Base-by-base conservation (phyloP, 441 rosid species). In the Croton setiger region DNA sequence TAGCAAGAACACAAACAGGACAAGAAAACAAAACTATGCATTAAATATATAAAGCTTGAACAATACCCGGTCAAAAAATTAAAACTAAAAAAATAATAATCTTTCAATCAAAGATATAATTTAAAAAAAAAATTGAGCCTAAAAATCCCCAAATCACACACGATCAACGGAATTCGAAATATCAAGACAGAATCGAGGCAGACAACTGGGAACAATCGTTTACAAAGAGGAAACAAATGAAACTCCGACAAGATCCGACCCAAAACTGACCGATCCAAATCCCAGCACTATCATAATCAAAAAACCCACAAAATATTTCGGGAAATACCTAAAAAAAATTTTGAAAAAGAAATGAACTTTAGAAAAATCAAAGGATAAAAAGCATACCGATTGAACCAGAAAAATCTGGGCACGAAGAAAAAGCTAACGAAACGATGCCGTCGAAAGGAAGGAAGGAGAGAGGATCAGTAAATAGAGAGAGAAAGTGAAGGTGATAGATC, bases 401-500 rank as follows among this genome's bases (percentile, higher is more conserved):
- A 44, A 70, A 67, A 2, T 18, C 31, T 59, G 76, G 69, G 75
- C 33, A 65, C 49, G 71, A 64, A 59, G 69, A 57, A 44, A 49
- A 39, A 67, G 64, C 0, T 0, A 31, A 8, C 13, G 5, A 48
- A 64, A 65, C 71, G 65, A 52, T 49, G 63, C 47, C 71, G 74
- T 12, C 10, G 1, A 0, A 3, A n/a, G 8, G 48, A 56, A 31
- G n/a, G n/a, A n/a, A n/a, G n/a, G n/a, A n/a, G 48, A 27, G 41
- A 69, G 59, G n/a, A 60, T 43, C 70, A 80, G 79, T 59, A 54
- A 59, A 66, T 5, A 56, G 72, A 69, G 73, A 60, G 81, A 77
- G 69, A 64, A 66, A 66, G 67, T 13, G 75, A 21, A n/a, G 79
- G 69, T 49, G 66, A 74, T 63, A 65, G 77, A 72, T 69, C 70